Base-by-base conservation (phyloP, 1,284 basidiomycete genomes). In the Ustilago tritici region DNA sequence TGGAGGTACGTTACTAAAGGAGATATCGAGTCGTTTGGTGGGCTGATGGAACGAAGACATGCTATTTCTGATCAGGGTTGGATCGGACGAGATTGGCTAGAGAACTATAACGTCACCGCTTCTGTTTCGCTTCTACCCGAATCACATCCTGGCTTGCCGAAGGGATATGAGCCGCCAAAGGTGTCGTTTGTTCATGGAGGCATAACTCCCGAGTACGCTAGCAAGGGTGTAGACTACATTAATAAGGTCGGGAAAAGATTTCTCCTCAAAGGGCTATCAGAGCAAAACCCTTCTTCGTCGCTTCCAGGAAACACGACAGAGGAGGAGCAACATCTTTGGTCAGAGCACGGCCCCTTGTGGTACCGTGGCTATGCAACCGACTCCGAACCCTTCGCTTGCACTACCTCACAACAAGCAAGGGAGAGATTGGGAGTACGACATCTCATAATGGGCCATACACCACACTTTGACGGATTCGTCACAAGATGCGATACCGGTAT, bases 1-100 rank as follows among this genome's bases (percentile, higher is more conserved):
- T 88, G 86, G 87, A 65, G 87, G 1, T 88, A 88, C 40, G 87
- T 88, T 7, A 88, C 87, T 0, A 56, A 67, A 11, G 84, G 85
- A 11, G 88, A 88, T 64, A 82, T 88, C 4, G 74, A 72, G 5
- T 81, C 82, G 8, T 87, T 86, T 35, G 84, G 86, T 12, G 84
- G 84, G 0, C 23, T 54, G 0, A 40, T 65, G 2, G 74, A 53
- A 19, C 70, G 85, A 7, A 32, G 82, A 1, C 14, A 59, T 0
- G 83, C 80, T 31, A 81, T 86, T 62, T 74, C 81, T 84, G 12
- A 87, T 83, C 7, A 92, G 3, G 84, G 84, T 14, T 86, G 84
- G 84, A 73, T 86, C 12, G 84, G 84, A 0, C 41, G 62, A 32
- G 76, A 80, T 15, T 86, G 84, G 84, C 49, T 84, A 15, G 9